Base-by-base conservation (phyloP, 768 basidiomycete genomes). In the Chlorophyllum brunneum region DNA sequence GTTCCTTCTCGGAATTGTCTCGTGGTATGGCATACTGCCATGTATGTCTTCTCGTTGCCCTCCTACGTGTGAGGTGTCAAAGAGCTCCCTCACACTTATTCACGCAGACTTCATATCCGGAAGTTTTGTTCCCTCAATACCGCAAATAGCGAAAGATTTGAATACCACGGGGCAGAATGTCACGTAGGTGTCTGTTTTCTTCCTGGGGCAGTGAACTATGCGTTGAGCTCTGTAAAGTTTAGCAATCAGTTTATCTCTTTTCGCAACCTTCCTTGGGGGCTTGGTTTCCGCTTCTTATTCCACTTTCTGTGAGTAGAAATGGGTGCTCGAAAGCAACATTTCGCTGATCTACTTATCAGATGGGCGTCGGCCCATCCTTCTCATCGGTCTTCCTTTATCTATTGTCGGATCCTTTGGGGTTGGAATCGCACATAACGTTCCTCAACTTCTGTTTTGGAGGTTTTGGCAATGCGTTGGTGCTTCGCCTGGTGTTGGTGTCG, bases 391-490 rank as follows among this genome's bases (percentile, higher is more conserved):
- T n/a, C 85, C 86, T 1, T 70, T 86, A 22, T 73, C 81, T 37
- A 70, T 76, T 20, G 48, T 81, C 1, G 83, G 77, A 0, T 83
- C 83, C n/a, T 59, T 85, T 0, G 85, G 83, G 0, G 81, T 85
- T 0, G 80, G 81, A 0, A 51, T 66, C 0, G 71, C 82, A 0
- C 61, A 61, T 1, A 70, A 56, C 29, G 62, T 82, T 8, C 65
- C 65, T 1, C 59, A 66, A 10, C 67, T 91, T 3, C 75, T 89
- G 59, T 64, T 76, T 9, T 82, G 79, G 67, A 72, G 87, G 9
- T 73, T 83, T 30, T 55, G 86, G 0, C 86, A 88, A 61, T 82
- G 81, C 0, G 70, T 84, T 41, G 87, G 86, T 22, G 71, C 80
- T 16, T 76, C 81, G 10, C 77, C 76, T 11, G 79, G 72, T 2